Evolutionary conservation across 306 rosid genomes (phyloP).

Genomic region (Rosa rugosa): DNA sequence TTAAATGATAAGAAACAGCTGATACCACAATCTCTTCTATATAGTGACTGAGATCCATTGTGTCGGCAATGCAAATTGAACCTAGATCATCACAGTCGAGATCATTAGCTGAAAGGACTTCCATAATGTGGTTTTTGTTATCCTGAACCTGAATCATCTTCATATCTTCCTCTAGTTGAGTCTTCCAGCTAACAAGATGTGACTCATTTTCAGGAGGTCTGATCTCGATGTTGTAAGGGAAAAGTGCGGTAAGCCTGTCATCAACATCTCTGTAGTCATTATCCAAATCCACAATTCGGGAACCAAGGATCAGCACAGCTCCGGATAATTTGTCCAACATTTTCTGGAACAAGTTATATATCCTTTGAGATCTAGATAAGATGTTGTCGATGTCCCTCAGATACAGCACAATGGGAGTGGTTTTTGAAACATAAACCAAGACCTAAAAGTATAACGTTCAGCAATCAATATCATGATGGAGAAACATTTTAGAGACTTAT

Average conservation of each 20-base stretch:
- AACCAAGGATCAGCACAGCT: constrained; percentile 79
- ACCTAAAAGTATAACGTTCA: constrained; percentile 53
- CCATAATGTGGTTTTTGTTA: constrained; percentile 85
- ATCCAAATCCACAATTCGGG: constrained; percentile 52
- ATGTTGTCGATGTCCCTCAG: constrained; percentile 74
- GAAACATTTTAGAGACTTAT: background rate
- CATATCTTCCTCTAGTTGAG: constrained; percentile 87
- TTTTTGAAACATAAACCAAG: constrained; percentile 66
- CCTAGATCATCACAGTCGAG: constrained; percentile 90
- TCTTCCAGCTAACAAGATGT: constrained; percentile 85
- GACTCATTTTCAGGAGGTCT: constrained; percentile 82
- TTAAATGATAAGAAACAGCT: constrained; percentile 83
- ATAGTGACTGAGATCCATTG: constrained; percentile 75
- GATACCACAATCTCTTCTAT: constrained; percentile 97
- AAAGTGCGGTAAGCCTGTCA: constrained; percentile 62
- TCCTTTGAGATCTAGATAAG: constrained; percentile 63
- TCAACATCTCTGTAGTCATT: constrained; percentile 60
- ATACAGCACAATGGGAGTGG: constrained; percentile 73
- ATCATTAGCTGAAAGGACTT: constrained; percentile 91
- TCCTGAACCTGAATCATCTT: constrained; percentile 87
- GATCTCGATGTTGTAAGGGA: constrained; percentile 83
- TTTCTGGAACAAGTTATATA: constrained; percentile 68
- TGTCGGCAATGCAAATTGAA: constrained; percentile 68
- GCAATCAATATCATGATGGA: constrained; percentile 1
- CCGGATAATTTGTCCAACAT: constrained; percentile 85